Evolutionary conservation across 495 filamentous ascomycete genomes (phyloP), one percentile per base, ranked within the genome.

Genomic region (Lepidopterella palustris): DNA sequence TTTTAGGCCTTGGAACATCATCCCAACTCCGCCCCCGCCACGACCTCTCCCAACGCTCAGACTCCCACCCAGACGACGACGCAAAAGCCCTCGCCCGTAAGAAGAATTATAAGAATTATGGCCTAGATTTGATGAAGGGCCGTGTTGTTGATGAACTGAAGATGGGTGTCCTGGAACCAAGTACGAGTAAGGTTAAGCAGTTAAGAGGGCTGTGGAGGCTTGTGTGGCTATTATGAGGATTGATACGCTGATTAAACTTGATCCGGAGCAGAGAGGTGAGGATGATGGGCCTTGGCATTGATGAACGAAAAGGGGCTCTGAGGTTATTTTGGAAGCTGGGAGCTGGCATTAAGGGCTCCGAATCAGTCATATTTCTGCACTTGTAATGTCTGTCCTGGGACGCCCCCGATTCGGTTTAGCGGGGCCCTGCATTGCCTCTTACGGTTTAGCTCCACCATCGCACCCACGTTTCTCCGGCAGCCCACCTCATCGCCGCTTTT

Each of bases 181-280:
- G 87, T 74, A 92, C 97, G 82, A 96, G 92, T 80, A 98, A 98
- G 82, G 81, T 98, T 66, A 87, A 90, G 77, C 92, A 96, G 79
- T 78, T 98, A 98, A 98, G 87, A 91, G 87, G 78, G 95, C 95
- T 51, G 93, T 97, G 53, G 93, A 98, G 79, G 93, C 93, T 59
- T 97, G 95, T 74, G 96, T 98, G 76, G 87, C 90, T 69, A 96
- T 98, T 71, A 97, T 98, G 95, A 84, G 93, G 69, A 98, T 98
- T 70, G 93, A 98, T 79, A 98, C 93, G 62, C 81, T 98, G 77
- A 97, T 98, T 74, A 96, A 95, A 78, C 76, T 98, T 75, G 93
- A 98, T 82, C 90, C 90, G 55, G 91, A 95, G 79, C 79, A 84
- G 78, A 80, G 82, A 68, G 80, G 79, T n/a, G 83, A 76, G 15